Percentiles rank a stretch among this genome's conserved stretches.
phyloP scores from a whole-genome alignment of 345 rosid genomes.

The Heritiera littoralis region DNA sequence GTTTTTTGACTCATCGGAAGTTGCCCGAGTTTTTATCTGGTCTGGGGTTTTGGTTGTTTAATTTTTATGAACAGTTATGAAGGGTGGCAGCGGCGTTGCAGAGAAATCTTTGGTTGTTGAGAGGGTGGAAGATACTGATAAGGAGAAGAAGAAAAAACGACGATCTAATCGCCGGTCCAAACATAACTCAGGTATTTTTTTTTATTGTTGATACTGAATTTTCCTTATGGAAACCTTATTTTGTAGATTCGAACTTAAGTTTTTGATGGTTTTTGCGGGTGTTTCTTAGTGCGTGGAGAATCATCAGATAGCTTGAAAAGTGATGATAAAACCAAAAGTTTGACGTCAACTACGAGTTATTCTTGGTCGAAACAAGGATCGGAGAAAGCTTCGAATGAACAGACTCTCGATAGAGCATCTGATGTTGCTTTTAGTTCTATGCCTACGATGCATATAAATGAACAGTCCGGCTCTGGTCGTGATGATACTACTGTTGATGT shows the following conservation, averaged over 20 bases:
- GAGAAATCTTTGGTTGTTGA: slow-evolving; percentile 52
- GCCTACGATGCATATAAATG: slow-evolving; percentile 60
- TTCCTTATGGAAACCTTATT: neutral
- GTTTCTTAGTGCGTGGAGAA: slow-evolving; percentile 30
- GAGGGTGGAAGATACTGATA: slow-evolving; percentile 56
- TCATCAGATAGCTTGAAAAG: slow-evolving; percentile 26
- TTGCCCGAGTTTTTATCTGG: slow-evolving; percentile 29
- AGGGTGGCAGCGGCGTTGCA: slow-evolving; percentile 21
- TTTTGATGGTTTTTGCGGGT: neutral
- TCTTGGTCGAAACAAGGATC: slow-evolving; percentile 35
- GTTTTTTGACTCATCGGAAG: slow-evolving; percentile 56
- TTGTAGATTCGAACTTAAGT: neutral
- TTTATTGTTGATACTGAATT: neutral
- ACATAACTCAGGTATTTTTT: slow-evolving; percentile 42
- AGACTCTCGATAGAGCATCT: slow-evolving; percentile 35
- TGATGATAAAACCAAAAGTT: slow-evolving; percentile 37
- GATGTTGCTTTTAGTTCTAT: slow-evolving; percentile 53
- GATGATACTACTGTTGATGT: slow-evolving; percentile 20
- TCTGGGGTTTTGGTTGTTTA: slow-evolving; percentile 22
- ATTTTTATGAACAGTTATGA: slow-evolving; percentile 34
- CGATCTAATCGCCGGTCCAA: slow-evolving; percentile 71
- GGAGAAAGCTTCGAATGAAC: slow-evolving; percentile 27
- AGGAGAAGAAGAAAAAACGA: slow-evolving; percentile 70
- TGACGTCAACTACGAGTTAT: slow-evolving; percentile 21
- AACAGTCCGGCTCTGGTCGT: slow-evolving; percentile 24